Percentiles rank a stretch among this genome's conserved stretches.
Conservation (phyloP, 1,284 basidiomycete species). For the Chalciporus sp. region DNA sequence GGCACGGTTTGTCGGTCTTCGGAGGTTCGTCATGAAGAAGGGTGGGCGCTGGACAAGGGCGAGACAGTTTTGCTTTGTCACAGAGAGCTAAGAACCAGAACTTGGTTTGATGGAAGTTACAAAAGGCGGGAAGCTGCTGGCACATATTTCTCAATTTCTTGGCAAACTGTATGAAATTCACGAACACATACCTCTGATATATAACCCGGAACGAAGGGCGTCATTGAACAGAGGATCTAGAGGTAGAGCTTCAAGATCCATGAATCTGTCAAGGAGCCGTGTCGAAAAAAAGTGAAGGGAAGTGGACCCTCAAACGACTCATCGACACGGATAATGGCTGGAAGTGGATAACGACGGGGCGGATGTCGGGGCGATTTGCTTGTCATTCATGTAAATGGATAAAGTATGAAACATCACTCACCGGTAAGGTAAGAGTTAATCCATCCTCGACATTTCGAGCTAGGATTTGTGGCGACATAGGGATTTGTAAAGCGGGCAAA, state of each 20-base stretch:
- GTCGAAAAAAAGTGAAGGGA: slow-evolving; percentile 2
- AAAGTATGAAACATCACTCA: slow-evolving; percentile 7
- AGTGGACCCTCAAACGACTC: slow-evolving; percentile 4
- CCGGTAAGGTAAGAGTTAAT: slow-evolving; percentile 1
- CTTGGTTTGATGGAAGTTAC: background rate
- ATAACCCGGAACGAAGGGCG: slow-evolving; percentile 14
- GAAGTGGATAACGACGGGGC: background rate
- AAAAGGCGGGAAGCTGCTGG: slow-evolving; percentile 7
- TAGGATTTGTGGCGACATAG: slow-evolving; percentile 27
- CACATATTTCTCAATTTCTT: slow-evolving; percentile 23
- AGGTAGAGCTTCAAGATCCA: background rate
- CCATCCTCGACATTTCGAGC: slow-evolving; percentile 7
- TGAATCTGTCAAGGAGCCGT: slow-evolving; percentile 13
- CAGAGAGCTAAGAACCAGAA: slow-evolving; percentile 13
- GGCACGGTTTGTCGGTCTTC: slow-evolving; percentile 12
- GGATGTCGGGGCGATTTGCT: background rate
- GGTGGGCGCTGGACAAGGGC: background rate
- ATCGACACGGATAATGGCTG: background rate
- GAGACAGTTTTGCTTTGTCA: background rate
- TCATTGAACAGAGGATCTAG: slow-evolving; percentile 9
- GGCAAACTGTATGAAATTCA: slow-evolving; percentile 9
- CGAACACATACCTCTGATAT: slow-evolving; percentile 20
- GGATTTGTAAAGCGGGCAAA: background rate
- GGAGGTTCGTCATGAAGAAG: background rate
- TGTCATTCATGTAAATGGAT: slow-evolving; percentile 1